Evolutionary conservation across 2,329 filamentous ascomycete species (phyloP), one percentile per base, ranked within the genome.

Genomic region (Myriosclerotinia curreyana): DNA sequence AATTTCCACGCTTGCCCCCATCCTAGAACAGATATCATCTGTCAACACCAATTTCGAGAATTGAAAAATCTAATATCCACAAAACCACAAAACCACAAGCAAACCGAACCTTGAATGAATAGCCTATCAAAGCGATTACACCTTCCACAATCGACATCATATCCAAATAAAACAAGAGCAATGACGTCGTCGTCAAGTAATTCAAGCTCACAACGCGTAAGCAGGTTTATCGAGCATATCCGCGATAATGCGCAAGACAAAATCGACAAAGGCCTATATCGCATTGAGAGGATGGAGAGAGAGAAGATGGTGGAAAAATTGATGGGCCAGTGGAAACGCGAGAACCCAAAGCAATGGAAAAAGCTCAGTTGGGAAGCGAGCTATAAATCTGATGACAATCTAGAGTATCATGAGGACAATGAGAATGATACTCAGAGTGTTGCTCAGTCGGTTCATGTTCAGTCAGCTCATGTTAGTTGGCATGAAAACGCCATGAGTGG

Each of bases 331-430:
- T 56, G 40, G 25, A n/a, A 44, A 8, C 8, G 5, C 14, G 42
- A 31, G 17, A 31, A 44, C n/a, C 53, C 53, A 6, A n/a, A 8
- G 0, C 40, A 58, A 36, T 58, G 40, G 25, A 17, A 22, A 3
- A 22, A 46, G 17, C 36, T 56, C 0, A 5, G 9, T 5, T 56
- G 53, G 38, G 25, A 56, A n/a, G 38, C 40, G 1, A 44, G 25
- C 36, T 15, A n/a, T 5, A 42, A 56, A 15, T 14, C 14, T 6
- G 0, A 42, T 20, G 12, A 20, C 5, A 17, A 44, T 38, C 7
- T 11, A 8, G 20, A 44, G 20, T 20, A 44, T n/a, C 20, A 15
- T 6, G 6, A 12, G 1, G 0, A 3, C 0, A n/a, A 58, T 1
- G 40, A n/a, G 7, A 8, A 4, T 14, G 40, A 34, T 20, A 3